Base-by-base conservation (phyloP, 768 basidiomycete genomes). In the Obba rivulosa region DNA sequence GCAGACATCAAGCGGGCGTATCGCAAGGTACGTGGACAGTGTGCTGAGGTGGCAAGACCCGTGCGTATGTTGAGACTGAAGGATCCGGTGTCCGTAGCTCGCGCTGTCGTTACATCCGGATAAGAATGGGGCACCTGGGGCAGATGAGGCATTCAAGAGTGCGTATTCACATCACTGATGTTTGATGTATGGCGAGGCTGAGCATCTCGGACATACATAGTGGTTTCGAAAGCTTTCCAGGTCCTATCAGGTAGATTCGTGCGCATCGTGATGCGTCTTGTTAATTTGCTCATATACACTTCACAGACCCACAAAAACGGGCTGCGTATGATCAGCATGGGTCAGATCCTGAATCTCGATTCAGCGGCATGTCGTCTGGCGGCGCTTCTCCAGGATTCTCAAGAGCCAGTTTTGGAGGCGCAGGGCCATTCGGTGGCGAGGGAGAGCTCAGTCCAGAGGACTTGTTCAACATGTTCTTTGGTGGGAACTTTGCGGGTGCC, bases 61-160 rank as follows among this genome's bases (percentile, higher is more conserved):
- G 14, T 43, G 46, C 14, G 10, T 36, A 14, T 31, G 28, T 31
- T 13, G 28, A 31, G 28, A 31, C 28, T 31, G 13, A 31, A 31
- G 28, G 28, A 24, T 43, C 16, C 38, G 10, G 14, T 11, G 22
- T 21, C 40, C 28, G 25, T 55, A 93, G 90, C 76, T 95, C 52
- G 93, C 93, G 34, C 73, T 96, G 49, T 87, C 88, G 45, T 68
- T 93, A 41, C 91, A 94, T 67, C 91, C 91, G 3, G 91, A 94
- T 64, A 94, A 87, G 72, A 96, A 95, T 59, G 92, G 92, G 5
- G 95, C 95, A 17, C 94, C 95, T n/a, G 90, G 92, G 35, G 95
- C 95, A 14, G 95, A 97, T 52, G 95, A 98, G 64, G 95, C 95
- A 2, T 98, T 98, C 72, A 98, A 98, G 73, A 74, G 95, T 97